Evolutionary conservation across 179 eudicot species (phyloP).

Genomic region (Amaranthus tricolor): DNA sequence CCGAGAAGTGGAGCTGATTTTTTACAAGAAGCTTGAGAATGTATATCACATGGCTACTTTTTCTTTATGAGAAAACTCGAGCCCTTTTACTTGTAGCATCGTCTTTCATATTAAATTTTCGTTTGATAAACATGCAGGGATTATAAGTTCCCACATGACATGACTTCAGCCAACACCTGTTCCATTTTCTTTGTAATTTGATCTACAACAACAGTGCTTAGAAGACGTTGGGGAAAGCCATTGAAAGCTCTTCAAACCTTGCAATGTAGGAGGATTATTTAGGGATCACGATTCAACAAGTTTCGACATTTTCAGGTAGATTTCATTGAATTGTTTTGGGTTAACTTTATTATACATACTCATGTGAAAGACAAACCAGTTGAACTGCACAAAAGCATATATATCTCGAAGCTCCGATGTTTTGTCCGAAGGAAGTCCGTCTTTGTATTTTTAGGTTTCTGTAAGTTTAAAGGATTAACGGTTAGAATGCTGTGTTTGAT

Average conservation of each 20-base stretch:
- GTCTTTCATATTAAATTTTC: neutral
- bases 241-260: neutral
- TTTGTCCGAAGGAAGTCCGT: slow-evolving; percentile 2
- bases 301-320: slow-evolving; percentile 6
- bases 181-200: neutral
- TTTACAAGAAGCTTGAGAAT: slow-evolving; percentile 56
- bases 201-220: neutral
- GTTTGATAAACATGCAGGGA: slow-evolving; percentile 38
- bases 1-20: slow-evolving; percentile 70
- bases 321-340: slow-evolving; percentile 10
- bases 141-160: slow-evolving; percentile 50
- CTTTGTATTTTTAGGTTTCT: neutral
- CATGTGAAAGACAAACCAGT: neutral
- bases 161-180: neutral
- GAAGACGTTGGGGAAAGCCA: too few relatives aligned
- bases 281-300: neutral
- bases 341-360: neutral
- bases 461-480: neutral
- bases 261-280: neutral
- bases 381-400: neutral
- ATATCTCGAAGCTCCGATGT: neutral
- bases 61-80: neutral
- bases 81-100: neutral
- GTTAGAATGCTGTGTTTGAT: slow-evolving; percentile 11
- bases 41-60: slow-evolving; percentile 21